Evolutionary conservation across 1,139 yeast genomes (phyloP).

Genomic region (Suzukiozyma palmioleophila): DNA sequence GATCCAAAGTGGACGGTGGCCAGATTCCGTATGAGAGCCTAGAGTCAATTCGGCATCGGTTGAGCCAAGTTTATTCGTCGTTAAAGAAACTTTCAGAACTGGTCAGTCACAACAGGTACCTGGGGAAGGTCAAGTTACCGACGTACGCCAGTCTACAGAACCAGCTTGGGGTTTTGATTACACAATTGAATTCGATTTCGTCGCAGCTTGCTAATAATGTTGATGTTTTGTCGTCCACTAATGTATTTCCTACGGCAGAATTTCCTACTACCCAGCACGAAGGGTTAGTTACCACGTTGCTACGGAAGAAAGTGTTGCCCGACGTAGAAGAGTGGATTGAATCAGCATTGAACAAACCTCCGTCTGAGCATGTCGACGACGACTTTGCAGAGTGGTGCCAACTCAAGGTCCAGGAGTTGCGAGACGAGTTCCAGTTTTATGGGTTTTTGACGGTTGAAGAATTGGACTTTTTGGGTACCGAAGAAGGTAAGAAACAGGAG

Average conservation of each 20-base stretch:
- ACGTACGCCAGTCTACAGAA: constrained; percentile 52
- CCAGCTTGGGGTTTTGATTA: constrained; percentile 76
- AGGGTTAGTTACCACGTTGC: constrained; percentile 72
- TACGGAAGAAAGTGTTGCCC: constrained; percentile 83
- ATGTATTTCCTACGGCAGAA: constrained; percentile 75
- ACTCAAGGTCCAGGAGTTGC: constrained; percentile 44
- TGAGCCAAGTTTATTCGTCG: constrained; percentile 43
- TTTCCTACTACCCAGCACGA: constrained; percentile 86
- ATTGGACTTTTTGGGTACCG: constrained; percentile 30
- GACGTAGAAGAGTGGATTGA: constrained; percentile 87
- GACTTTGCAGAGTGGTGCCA: constrained; percentile 63
- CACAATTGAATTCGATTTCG: constrained; percentile 75
- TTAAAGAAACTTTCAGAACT: constrained; percentile 42
- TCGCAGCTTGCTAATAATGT: constrained; percentile 60
- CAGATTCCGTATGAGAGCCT: constrained; percentile 37
- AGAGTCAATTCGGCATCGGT: constrained; percentile 39
- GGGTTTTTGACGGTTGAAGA: constrained; percentile 57
- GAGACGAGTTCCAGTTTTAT: constrained; percentile 56
- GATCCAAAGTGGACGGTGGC: constrained; percentile 15
- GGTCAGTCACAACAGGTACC: constrained; percentile 38
- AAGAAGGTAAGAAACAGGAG: constrained; percentile 36
- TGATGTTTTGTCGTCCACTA: constrained; percentile 58
- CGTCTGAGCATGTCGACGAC: constrained; percentile 42
- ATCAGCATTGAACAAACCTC: constrained; percentile 41
- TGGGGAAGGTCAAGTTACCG: constrained; percentile 36